A percentile compares a stretch with the other conserved stretches of the same genome.
phyloP scores from a whole-genome alignment of 352 stramenopile species.

The Phytophthora citricola region DNA sequence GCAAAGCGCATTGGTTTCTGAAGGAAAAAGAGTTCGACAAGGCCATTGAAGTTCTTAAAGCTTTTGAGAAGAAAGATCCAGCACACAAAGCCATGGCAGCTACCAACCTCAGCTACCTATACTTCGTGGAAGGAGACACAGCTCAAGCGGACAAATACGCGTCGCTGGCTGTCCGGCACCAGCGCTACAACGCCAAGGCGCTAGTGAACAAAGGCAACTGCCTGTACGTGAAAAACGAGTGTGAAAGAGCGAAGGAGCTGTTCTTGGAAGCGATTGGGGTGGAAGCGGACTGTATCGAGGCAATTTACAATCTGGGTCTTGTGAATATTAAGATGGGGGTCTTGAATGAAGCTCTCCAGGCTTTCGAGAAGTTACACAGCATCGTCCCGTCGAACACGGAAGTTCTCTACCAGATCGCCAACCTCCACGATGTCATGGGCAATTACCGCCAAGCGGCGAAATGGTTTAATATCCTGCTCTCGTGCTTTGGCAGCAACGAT shows the following conservation, averaged over 20 bases:
- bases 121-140: slow-evolving; percentile 95
- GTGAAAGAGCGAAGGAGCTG: slow-evolving; percentile 93
- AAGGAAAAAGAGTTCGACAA: slow-evolving; percentile 94
- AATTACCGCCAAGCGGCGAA: slow-evolving; percentile 91
- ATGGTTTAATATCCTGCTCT: slow-evolving; percentile 95
- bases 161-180: slow-evolving; percentile 90
- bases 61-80: slow-evolving; percentile 96
- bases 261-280: slow-evolving; percentile 96
- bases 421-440: slow-evolving; percentile 93
- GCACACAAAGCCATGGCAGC: slow-evolving; percentile 93
- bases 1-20: slow-evolving; percentile 90
- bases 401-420: slow-evolving; percentile 97
- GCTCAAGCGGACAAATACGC: slow-evolving; percentile 93
- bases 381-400: slow-evolving; percentile 93
- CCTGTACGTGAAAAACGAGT: slow-evolving; percentile 94
- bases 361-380: slow-evolving; percentile 97
- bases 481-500: slow-evolving; percentile 88
- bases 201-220: slow-evolving; percentile 99
- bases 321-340: slow-evolving; percentile 91
- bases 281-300: slow-evolving; percentile 95
- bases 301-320: slow-evolving; percentile 97
- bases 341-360: slow-evolving; percentile 92
- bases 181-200: slow-evolving; percentile 97
- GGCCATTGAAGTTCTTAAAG: slow-evolving; percentile 94
- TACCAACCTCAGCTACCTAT: slow-evolving; percentile 97